phyloP scores from a whole-genome alignment of 1,139 yeast genomes.

The Taiozyma sp. region DNA sequence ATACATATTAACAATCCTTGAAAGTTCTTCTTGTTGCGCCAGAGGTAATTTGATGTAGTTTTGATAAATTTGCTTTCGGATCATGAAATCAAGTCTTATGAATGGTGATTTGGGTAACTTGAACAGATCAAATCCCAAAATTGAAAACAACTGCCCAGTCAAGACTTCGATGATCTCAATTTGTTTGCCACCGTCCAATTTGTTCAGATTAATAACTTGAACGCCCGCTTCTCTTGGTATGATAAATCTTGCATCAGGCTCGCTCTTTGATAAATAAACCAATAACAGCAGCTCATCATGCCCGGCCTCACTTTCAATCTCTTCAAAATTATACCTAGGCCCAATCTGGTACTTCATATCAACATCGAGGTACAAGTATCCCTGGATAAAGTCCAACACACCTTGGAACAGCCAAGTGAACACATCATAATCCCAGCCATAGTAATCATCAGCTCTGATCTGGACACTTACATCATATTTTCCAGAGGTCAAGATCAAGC shows the following conservation, averaged over 20 bases:
- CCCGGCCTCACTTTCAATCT: neutral
- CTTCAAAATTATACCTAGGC: neutral
- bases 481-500: neutral
- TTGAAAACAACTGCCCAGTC: conserved; percentile 1
- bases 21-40: neutral
- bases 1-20: neutral
- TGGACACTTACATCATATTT: neutral
- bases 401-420: conserved; percentile 1
- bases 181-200: neutral
- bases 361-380: neutral
- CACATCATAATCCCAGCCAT: neutral
- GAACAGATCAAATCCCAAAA: conserved; percentile 1
- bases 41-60: neutral
- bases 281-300: neutral
- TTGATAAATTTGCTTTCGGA: conserved; percentile 4
- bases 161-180: conserved; percentile 3
- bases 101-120: conserved; percentile 7
- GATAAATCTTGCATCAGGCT: neutral
- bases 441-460: neutral
- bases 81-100: conserved; percentile 7
- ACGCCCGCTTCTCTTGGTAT: conserved; percentile 3
- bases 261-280: neutral
- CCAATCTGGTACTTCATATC: neutral
- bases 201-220: neutral
- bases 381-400: neutral